Conservation (phyloP, 139 green algal species). For the Closterium sp. region DNA sequence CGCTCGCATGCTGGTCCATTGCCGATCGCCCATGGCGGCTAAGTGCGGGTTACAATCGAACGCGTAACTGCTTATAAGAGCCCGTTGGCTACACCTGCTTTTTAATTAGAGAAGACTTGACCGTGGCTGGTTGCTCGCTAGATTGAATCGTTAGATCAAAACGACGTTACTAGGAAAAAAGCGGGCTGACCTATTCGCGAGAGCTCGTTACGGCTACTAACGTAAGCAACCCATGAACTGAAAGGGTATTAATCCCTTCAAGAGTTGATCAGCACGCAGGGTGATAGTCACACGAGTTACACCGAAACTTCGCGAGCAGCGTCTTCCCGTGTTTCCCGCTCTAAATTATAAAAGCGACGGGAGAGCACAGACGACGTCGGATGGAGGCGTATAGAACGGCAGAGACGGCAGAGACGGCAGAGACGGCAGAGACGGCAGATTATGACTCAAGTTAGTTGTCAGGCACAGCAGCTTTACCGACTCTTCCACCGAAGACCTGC, state of each 20-base stretch:
- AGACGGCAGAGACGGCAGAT: neutral
- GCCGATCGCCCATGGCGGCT: slow-evolving; percentile 3
- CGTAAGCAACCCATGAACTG: neutral
- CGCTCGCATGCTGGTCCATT: neutral
- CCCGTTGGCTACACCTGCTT: too few relatives aligned
- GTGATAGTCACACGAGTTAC: too few relatives aligned
- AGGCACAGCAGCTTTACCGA: neutral
- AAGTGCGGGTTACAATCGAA: neutral
- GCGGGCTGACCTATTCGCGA: neutral
- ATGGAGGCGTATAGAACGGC: too few relatives aligned
- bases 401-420: too few relatives aligned
- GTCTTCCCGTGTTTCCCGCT: too few relatives aligned
- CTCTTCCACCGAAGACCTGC: neutral
- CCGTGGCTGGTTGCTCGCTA: neutral
- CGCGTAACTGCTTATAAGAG: too few relatives aligned
- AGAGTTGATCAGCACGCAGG: neutral
- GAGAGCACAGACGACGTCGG: too few relatives aligned
- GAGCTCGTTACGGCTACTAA: neutral
- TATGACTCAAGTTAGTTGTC: neutral
- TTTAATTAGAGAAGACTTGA: neutral
- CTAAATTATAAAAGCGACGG: too few relatives aligned
- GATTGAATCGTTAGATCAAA: neutral
- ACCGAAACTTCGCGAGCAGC: neutral
- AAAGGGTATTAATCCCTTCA: neutral
- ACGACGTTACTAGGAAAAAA: neutral